Base-by-base conservation (phyloP, 108 stramenopile species). In the Parietichytrium sp. region DNA sequence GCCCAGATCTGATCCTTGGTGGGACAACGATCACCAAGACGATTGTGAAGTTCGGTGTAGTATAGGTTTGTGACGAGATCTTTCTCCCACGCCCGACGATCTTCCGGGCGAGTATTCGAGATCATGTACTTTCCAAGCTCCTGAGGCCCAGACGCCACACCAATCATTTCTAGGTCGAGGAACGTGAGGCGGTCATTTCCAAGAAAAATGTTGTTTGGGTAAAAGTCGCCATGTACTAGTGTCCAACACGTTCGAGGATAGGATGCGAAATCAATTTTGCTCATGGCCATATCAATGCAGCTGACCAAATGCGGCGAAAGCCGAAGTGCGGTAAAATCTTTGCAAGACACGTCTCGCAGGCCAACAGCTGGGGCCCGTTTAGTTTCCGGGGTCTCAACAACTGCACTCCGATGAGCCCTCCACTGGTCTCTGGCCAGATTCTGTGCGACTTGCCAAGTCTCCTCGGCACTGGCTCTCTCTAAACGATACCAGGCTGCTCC, bases 201-300 rank as follows among this genome's bases (percentile, higher is more conserved):
- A 38, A 54, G 42, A 61, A 83, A 31, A n/a, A 83, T 54, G 55
- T 83, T 83, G 7, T 61, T 78, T 13, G 82, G 82, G 55, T 83
- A 78, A n/a, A 61, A 29, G 49, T 83, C 82, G 8, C 82, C 82
- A 47, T 83, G 82, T 15, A 83, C 82, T n/a, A 83, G 77, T 30
- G 82, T 83, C 82, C 82, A 83, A 16, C 77, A 78, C 3, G 12
- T 4, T 4, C 16, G 15, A 45, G 36, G 7, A 6, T 10, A 13
- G 26, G 26, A 27, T 7, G 7, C 52, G 8, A 7, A 4, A 27
- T 53, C 26, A 7, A 4, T 4, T 6, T 53, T 27, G 26, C 52
- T 27, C 52, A 27, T 27, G 8, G n/a, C 52, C 8, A 7, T 4
- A 27, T 27, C 29, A 7, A 53, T n/a, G 4, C 26, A 53, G 8